phyloP scores from a whole-genome alignment of 2,329 filamentous ascomycete genomes.

The Didymella segeticola region DNA sequence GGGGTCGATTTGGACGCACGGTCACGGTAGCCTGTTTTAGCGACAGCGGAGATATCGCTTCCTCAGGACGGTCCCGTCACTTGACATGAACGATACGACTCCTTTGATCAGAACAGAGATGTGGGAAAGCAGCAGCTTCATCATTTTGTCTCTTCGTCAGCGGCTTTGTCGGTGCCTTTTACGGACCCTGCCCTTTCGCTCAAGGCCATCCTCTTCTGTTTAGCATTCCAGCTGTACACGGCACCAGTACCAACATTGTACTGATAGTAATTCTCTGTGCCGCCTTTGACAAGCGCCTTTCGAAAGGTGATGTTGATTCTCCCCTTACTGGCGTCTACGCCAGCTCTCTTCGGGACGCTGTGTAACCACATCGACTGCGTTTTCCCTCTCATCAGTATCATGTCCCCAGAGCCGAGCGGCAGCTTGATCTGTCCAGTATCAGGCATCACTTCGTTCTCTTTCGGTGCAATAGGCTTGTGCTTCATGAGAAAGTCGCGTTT shows the following conservation, averaged over 20 bases:
- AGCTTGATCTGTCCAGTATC: slow-evolving; percentile 58
- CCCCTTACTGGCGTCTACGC: slow-evolving; percentile 66
- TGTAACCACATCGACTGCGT: slow-evolving; percentile 80
- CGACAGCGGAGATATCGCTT: neutral
- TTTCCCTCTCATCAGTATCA: slow-evolving; percentile 77
- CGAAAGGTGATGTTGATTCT: slow-evolving; percentile 80
- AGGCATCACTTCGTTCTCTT: slow-evolving; percentile 42
- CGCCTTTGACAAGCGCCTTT: slow-evolving; percentile 71
- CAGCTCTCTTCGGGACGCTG: slow-evolving; percentile 76
- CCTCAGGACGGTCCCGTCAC: neutral
- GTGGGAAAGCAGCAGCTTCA: neutral
- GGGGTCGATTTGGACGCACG: slow-evolving; percentile 6
- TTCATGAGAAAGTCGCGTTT: slow-evolving; percentile 79
- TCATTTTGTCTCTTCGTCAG: neutral
- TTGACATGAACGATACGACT: no score
- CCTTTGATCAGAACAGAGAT: no score
- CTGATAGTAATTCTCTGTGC: slow-evolving; percentile 83
- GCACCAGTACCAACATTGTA: slow-evolving; percentile 79
- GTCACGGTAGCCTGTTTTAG: slow-evolving; percentile 1
- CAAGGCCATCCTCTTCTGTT: slow-evolving; percentile 58
- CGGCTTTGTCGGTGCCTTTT: neutral
- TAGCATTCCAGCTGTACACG: slow-evolving; percentile 72
- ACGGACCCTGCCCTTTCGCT: slow-evolving; percentile 35
- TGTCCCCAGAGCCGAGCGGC: slow-evolving; percentile 71
- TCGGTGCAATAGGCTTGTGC: slow-evolving; percentile 67